These are phyloP conservation scores for Penicillium diatomitis DNA, from an alignment of 495 filamentous ascomycete species.

Conservation along the genomic window DNA sequence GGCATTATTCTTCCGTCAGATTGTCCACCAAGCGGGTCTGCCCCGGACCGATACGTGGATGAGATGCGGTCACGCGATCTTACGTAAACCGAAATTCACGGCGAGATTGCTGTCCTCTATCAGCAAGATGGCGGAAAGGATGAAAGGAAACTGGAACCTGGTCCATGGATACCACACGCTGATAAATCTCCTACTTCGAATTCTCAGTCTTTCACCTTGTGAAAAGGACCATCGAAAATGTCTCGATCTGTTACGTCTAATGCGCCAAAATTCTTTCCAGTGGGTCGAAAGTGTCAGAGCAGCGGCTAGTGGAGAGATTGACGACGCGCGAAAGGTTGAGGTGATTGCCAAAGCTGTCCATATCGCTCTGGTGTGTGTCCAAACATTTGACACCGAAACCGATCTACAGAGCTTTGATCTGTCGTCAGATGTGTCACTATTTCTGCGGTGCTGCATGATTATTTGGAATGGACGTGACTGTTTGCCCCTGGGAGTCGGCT, in stretches of 20 bases:
- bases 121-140: conserved; percentile 10
- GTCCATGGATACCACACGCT: conserved; percentile 28
- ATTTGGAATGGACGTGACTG: conserved; percentile 21
- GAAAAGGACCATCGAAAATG: conserved; percentile 2
- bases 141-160: conserved; percentile 44
- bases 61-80: conserved; percentile 19
- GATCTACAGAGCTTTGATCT: conserved; percentile 7
- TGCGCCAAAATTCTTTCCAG: neutral
- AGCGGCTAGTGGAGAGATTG: neutral
- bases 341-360: conserved; percentile 22
- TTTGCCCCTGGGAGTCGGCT: neutral
- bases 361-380: conserved; percentile 24
- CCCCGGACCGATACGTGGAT: conserved; percentile 3
- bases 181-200: conserved; percentile 21
- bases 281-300: neutral
- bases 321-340: conserved; percentile 8
- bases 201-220: conserved; percentile 27
- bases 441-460: conserved; percentile 29
- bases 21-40: conserved; percentile 39
- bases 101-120: conserved; percentile 14
- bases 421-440: conserved; percentile 20
- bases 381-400: conserved; percentile 24
- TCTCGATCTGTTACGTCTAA: neutral
- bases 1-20: conserved; percentile 37
- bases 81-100: conserved; percentile 18